Evolutionary conservation across 768 basidiomycete genomes (phyloP), one percentile per base, ranked within the genome.

Genomic region (Rhodocollybia butyracea): DNA sequence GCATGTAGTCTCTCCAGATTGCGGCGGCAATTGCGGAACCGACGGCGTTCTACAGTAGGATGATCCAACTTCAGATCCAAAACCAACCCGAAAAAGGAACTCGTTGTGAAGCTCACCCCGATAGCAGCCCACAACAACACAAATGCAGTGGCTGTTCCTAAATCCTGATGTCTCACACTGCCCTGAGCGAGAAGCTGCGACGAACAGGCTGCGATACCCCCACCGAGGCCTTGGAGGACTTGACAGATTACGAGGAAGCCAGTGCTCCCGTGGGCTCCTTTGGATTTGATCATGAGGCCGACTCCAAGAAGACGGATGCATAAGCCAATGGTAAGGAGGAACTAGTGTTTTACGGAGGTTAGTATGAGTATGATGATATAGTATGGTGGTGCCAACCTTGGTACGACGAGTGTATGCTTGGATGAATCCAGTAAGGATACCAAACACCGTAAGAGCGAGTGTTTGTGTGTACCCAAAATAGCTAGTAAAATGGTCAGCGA

Each of bases 141-240:
- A 56, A 80, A 59, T 0, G 76, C 76, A 5, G 76, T 80, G 46
- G 76, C 77, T 26, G 74, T 74, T 0, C 77, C 80, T 2, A 81
- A 74, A 51, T 80, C 79, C n/a, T 59, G 57, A 60, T 82, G 80
- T 0, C 73, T 64, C 6, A 82, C 80, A 26, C 73, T 63, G 13
- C 76, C 79, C 60, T 81, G 80, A 8, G 78, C 73, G 10, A 72
- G 74, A 24, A 78, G 75, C 47, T 74, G 74, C 22, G 68, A 61
- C 4, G 73, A 61, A 52, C 74, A 61, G 4, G 72, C 73, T 13
- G 79, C 79, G 55, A 82, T 68, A 36, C 81, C 82, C 5, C 82
- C 82, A 19, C 82, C 82, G 2, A 76, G 58, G 32, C 82, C 82
- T 67, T 82, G 81, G 12, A 84, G 63, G 51, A 82, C 63, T 59